phyloP scores from a whole-genome alignment of 345 rosid genomes.

The Populus nigra region DNA sequence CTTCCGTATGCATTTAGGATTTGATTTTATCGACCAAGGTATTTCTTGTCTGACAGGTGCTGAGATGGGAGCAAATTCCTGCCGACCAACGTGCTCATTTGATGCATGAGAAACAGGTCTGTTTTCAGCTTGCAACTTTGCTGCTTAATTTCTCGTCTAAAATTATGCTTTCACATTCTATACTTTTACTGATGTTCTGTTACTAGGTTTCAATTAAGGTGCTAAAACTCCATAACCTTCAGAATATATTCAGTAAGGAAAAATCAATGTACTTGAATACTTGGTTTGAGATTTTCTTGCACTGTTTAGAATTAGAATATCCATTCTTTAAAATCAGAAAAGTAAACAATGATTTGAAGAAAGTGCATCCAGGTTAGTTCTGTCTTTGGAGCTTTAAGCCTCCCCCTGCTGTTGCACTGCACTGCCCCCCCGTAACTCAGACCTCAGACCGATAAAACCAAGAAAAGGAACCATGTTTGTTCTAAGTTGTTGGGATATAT shows the following conservation, averaged over 20 bases:
- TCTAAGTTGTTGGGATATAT: background rate
- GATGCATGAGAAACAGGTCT: conserved; percentile 89
- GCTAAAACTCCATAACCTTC: background rate
- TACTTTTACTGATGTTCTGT: background rate
- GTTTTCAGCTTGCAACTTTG: background rate
- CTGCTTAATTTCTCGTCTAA: background rate
- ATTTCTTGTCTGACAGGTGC: conserved; percentile 38
- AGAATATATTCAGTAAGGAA: background rate
- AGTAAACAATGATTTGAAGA: background rate
- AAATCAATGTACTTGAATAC: background rate
- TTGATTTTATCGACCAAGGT: background rate
- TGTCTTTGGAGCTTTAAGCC: background rate
- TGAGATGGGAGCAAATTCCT: conserved; percentile 92
- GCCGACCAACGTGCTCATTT: conserved; percentile 79
- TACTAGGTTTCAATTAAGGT: background rate
- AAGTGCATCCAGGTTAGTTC: background rate
- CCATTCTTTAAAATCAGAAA: background rate
- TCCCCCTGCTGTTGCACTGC: background rate
- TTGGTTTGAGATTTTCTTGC: background rate
- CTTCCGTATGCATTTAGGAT: background rate
- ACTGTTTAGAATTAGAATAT: too few species aligned
- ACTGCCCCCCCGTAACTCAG: background rate
- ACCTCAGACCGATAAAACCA: background rate
- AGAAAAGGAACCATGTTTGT: background rate
- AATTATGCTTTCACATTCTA: background rate